Evolutionary conservation across 345 rosid genomes (phyloP).

Genomic region (Ceriops zippeliana): DNA sequence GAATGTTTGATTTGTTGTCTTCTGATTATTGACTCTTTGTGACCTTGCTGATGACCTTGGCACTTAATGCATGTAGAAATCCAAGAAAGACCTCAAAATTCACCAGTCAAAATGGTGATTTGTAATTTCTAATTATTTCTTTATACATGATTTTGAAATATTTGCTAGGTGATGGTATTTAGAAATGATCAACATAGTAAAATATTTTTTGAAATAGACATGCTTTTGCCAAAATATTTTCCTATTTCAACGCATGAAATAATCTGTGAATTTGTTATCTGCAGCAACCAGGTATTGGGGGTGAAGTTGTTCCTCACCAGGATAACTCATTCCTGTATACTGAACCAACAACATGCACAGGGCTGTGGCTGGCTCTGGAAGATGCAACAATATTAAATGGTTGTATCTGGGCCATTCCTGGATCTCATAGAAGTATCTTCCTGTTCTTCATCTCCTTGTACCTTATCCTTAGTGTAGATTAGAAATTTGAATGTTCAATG

Average conservation of each 20-base stretch:
- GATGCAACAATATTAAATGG: constrained; percentile 79
- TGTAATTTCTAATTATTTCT: not conserved
- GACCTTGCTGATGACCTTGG: no score
- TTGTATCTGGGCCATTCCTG: constrained; percentile 98
- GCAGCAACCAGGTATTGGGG: constrained; percentile 99
- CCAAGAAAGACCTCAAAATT: not conserved
- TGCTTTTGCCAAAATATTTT: not conserved
- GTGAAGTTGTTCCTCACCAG: constrained; percentile 95
- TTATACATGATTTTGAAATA: not conserved
- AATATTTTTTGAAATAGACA: not conserved
- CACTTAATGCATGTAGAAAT: not conserved
- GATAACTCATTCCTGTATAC: constrained; percentile 88
- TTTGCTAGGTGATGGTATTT: not conserved
- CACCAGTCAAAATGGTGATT: not conserved
- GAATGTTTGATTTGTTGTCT: no score
- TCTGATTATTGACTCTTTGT: no score
- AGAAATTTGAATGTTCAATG: not conserved
- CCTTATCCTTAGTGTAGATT: not conserved
- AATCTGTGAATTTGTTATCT: not conserved
- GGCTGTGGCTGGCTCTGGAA: constrained; percentile 95
- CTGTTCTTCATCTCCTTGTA: not conserved
- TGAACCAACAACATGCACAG: constrained; percentile 82
- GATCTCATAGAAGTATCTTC: constrained; percentile 75
- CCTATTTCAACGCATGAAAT: not conserved
- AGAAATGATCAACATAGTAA: not conserved